Percentiles rank a stretch among this genome's conserved stretches.
These are phyloP conservation scores for Lotus japonicus DNA, from an alignment of 306 rosid genomes.

Conservation along the genomic window DNA sequence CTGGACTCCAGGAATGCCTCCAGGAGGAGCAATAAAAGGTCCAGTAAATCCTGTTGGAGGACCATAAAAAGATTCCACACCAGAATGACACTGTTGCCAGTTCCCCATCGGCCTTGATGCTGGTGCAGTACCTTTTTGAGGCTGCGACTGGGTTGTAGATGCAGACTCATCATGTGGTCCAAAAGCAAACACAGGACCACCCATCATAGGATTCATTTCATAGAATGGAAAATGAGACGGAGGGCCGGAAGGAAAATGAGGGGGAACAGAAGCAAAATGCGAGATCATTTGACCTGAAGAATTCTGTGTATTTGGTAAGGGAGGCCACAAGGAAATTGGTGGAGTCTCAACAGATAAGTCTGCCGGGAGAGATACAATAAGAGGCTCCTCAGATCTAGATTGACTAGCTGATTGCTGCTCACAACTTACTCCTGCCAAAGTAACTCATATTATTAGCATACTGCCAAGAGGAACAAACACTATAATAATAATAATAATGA, in stretches of 20 bases:
- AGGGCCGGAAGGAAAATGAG: conserved; percentile 76
- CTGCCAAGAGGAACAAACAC: neutral
- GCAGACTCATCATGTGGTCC: conserved; percentile 86
- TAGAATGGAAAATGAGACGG: conserved; percentile 86
- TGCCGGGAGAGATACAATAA: conserved; percentile 83
- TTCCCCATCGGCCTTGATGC: conserved; percentile 60
- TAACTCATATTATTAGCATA: conserved; percentile 1
- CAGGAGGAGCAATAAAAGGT: conserved; percentile 81
- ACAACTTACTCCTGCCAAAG: conserved; percentile 49
- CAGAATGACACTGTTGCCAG: conserved; percentile 95
- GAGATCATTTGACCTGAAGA: conserved; percentile 78
- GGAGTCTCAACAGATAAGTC: conserved; percentile 90
- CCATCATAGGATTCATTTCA: conserved; percentile 93
- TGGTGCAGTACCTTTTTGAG: conserved; percentile 56
- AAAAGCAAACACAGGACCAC: conserved; percentile 84
- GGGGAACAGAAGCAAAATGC: conserved; percentile 72
- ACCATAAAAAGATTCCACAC: conserved; percentile 88
- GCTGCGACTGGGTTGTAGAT: conserved; percentile 52
- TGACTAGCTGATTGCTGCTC: conserved; percentile 56
- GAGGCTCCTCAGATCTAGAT: conserved; percentile 77
- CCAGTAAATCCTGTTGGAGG: conserved; percentile 90
- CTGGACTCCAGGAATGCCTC: conserved; percentile 91
- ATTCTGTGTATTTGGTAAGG: conserved; percentile 64
- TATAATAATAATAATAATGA: neutral
- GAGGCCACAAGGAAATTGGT: conserved; percentile 80